phyloP scores from a whole-genome alignment of 495 filamentous ascomycete species.

The Eremomyces bilateralis region DNA sequence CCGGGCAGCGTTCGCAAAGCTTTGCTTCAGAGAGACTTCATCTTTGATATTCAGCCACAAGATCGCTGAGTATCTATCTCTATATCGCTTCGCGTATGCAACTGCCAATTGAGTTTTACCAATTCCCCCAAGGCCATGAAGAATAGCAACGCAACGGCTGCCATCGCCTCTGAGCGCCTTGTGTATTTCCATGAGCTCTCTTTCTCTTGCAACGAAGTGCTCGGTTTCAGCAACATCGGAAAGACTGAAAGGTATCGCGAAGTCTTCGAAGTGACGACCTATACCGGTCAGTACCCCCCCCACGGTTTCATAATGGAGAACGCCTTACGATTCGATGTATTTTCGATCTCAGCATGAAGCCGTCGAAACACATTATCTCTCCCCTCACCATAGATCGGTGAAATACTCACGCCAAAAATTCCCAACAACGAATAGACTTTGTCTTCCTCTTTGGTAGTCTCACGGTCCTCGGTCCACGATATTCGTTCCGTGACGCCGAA shows the following conservation, averaged over 20 bases:
- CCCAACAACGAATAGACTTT: slow-evolving; percentile 7
- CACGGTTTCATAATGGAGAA: slow-evolving; percentile 1
- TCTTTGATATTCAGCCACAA: slow-evolving; percentile 11
- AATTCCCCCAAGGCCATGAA: slow-evolving; percentile 5
- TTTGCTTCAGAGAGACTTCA: slow-evolving; percentile 8
- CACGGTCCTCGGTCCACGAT: slow-evolving; percentile 11
- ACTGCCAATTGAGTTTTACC: slow-evolving; percentile 6
- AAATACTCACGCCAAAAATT: slow-evolving; percentile 4
- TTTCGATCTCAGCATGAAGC: slow-evolving; percentile 6
- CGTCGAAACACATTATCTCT: slow-evolving; percentile 3
- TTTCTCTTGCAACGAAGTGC: slow-evolving; percentile 8
- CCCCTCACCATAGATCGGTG: slow-evolving; percentile 5
- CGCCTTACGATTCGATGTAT: slow-evolving; percentile 3
- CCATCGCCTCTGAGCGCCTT: slow-evolving; percentile 5
- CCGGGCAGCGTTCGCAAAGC: slow-evolving; percentile 6
- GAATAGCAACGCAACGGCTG: neutral
- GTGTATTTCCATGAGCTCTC: slow-evolving; percentile 8
- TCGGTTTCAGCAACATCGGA: slow-evolving; percentile 5
- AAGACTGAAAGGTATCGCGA: slow-evolving; percentile 5
- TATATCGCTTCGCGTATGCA: slow-evolving; percentile 4
- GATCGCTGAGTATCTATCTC: slow-evolving; percentile 7
- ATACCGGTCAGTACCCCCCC: slow-evolving; percentile 3
- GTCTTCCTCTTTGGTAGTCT: slow-evolving; percentile 10
- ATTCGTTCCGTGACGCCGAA: slow-evolving; percentile 5
- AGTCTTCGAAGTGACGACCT: slow-evolving; percentile 7